Base-by-base conservation (phyloP, 805 yeast genomes). In the Cephaloascus fragrans region DNA sequence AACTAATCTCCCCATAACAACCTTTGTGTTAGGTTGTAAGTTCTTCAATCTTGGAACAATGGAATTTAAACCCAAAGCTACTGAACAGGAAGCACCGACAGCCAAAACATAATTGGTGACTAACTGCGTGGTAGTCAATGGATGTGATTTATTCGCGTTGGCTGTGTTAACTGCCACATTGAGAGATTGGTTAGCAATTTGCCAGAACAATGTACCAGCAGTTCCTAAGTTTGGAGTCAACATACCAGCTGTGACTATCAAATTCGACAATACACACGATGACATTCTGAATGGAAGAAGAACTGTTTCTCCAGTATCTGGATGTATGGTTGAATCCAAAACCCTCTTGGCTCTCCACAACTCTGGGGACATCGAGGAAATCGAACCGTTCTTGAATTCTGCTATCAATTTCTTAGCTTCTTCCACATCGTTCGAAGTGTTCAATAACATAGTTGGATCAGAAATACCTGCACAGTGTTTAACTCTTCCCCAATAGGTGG, bases 171-270 rank as follows among this genome's bases (percentile, higher is more conserved):
- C 86, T 2, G 98, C 98, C 41, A 93, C 99, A 54, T 93, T 93
- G 47, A 93, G 71, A 18, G 96, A 86, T 63, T 93, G 99, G 63
- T 93, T 93, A 17, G 97, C 95, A 57, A 93, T 77, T 64, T 93
- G 99, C 99, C 98, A 93, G 62, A 93, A 90, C 18, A 88, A 56
- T 0, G 97, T 90, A 31, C 98, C 99, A 0, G 73, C 77, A 8
- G 88, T 78, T 8, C 95, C 94, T 54, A 93, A 60, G 40, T 84
- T 83, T 5, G 99, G 99, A 1, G 97, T 90, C 47, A 93, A 73
- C 99, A 93, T 93, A 47, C 99, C 99, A 3, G 83, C 90, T 4
- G 97, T 90, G 37, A 93, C 97, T 18, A 90, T 90, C 60, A 93
- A 64, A 59, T 93, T 93, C 9, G 96, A 86, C 39, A 93, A 66